Base-by-base conservation (phyloP, 305 asterid genomes). In the Rubia peregrina region DNA sequence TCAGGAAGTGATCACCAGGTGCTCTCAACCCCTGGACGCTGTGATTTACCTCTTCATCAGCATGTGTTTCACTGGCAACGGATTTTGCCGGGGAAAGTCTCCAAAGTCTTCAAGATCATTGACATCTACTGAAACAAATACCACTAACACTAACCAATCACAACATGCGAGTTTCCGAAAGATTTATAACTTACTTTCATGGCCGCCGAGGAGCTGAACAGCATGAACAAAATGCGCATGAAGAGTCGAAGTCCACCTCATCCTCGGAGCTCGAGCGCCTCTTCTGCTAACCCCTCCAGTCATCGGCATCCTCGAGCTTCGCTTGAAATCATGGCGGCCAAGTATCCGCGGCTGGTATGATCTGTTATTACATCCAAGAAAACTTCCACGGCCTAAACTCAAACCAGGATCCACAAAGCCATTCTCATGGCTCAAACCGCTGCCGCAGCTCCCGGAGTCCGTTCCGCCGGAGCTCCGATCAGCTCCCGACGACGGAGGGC, bases 181-280 rank as follows among this genome's bases (percentile, higher is more conserved):
- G 17, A 19, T 19, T 57, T 21, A 1, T 10, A 9, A 80, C 89
- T 40, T 83, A 90, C 96, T 73, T 75, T 90, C 92, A 33, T 90
- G 96, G 83, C 96, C 96, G 2, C 96, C 95, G 12, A 90, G 91
- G 3, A 90, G 91, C 76, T 88, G 83, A 78, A 90, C 95, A 7
- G 95, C 90, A 82, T 88, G 92, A 33, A 88, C 92, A 65, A 90
- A 90, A 80, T 85, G 96, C n/a, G 96, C 86, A 78, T 88, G 96
- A 26, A 90, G 95, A 71, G 89, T 86, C 9, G 92, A 80, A 60
- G 95, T 90, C 95, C 96, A 90, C 71, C 96, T 79, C 96, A 88
- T 90, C 68, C 96, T 77, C 0, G 96, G 97, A 46, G 96, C 95
- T 60, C 97, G 76, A 67, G 77, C 86, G 33, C 84, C 85, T 78